Evolutionary conservation across 192 early-diverging fungal genomes (phyloP), one percentile per base, ranked within the genome.

Genomic region (Backusella psychrophila): DNA sequence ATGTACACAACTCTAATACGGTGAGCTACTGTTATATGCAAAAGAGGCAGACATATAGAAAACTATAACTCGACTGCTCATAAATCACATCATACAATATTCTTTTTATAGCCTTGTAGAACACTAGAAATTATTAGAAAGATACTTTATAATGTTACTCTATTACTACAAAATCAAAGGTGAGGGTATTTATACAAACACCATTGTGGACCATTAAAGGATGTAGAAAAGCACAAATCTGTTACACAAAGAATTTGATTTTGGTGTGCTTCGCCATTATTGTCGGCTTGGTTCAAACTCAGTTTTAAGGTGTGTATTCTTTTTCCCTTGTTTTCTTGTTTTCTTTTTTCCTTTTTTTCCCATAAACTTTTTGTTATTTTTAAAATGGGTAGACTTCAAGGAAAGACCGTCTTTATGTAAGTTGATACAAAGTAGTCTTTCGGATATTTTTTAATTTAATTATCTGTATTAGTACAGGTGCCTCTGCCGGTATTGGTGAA

Each of bases 401-500:
- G 75, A 31, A 83, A 83, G 35, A 76, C 36, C 70, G 75, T 83
- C 19, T 76, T 83, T 31, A 83, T 83, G 81, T 80, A 75, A 74
- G 70, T 1, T 31, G 6, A 31, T 49, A 12, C 39, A 11, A 9
- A 31, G 17, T n/a, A 70, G 15, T 19, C 31, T 68, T 23, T 31
- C 65, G 42, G n/a, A 68, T 21, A 72, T 33, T n/a, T 38, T 49
- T 66, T 78, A 29, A 66, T 29, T 70, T 4, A 75, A 0, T 11
- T 17, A 68, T 36, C 29, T 29, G 23, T 19, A 12, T 65, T 78
- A 90, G 86, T 66, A 92, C 91, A 42, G 93, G 93, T 9, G 91
- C 93, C 31, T 87, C 87, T 31, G 84, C 90, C 5, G 92, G 92
- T 42, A 94, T 93, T 46, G 93, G 93, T 66, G 85, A 87, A 74